Base-by-base conservation (phyloP, 2,329 filamentous ascomycete genomes). In the Lasiodiplodia citricola region DNA sequence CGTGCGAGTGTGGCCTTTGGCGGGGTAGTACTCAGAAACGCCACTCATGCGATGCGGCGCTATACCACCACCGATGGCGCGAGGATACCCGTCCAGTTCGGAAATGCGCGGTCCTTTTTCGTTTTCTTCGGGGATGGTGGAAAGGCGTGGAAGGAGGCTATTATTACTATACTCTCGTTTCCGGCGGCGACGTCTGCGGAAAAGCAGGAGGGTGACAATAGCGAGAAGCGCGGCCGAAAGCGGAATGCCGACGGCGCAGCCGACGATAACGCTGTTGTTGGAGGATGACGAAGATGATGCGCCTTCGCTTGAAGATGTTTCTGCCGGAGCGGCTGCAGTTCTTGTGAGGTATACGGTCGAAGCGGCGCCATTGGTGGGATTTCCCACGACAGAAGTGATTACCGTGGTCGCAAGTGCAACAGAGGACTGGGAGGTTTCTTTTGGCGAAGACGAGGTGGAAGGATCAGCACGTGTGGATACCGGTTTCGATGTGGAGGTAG, bases 171-270 rank as follows among this genome's bases (percentile, higher is more conserved):
- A 21, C 16, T 23, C 11, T 23, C 23, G 16, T 14, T 8, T 16
- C 37, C 69, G 70, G 18, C 67, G 69, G 16, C 73, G 44, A 50
- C 57, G 70, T 41, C 68, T 64, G 54, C 68, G 73, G 5, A 72
- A 4, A 3, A 69, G 31, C 5, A 70, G 28, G 55, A 70, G 35
- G 21, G 72, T 60, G 28, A 71, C 14, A 25, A 71, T 31, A 21
- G 71, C 63, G 58, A 70, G 65, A 13, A 70, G 54, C n/a, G 62
- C 70, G 5, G 72, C 68, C 5, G 69, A 71, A 1, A 73, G 65
- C 3, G 71, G 71, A 21, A 70, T 58, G 63, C 70, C 72, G 58
- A 74, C 70, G 11, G 70, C 68, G 8, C 60, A 64, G 60, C 68
- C 66, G 18, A 68, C 69, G 47, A 71, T 70, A 16, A 68, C 70